These are phyloP conservation scores for Setaria viridis DNA, from an alignment of 202 grass and related monocot species.

Conservation along the genomic window DNA sequence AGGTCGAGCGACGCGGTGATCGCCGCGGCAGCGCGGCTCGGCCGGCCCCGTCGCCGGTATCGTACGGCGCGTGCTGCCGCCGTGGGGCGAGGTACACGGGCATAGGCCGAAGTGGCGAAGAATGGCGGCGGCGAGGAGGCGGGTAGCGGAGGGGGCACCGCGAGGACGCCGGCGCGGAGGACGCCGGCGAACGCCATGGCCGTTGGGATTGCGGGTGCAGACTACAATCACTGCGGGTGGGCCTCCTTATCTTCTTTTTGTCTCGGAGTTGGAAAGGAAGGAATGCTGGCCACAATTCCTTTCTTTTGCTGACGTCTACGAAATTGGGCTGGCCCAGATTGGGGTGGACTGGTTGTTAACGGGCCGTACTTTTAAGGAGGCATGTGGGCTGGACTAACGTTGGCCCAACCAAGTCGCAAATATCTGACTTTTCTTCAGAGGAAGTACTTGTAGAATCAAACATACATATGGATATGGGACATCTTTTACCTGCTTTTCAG, in stretches of 20 bases:
- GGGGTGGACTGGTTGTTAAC: no score
- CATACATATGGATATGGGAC: no score
- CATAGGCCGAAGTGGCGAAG: neutral
- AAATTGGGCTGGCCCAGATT: neutral
- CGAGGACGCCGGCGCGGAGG: slow-evolving; percentile 35
- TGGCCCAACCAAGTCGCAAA: neutral
- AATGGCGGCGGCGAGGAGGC: neutral
- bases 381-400: neutral
- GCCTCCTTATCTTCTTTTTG: slow-evolving; percentile 51
- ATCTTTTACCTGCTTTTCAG: neutral
- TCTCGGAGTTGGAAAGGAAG: no score
- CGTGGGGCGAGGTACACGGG: neutral
- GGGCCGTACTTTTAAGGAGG: neutral
- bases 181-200: slow-evolving; percentile 51
- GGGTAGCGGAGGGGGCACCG: neutral
- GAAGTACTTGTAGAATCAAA: no score
- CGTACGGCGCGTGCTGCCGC: neutral
- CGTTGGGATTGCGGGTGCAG: slow-evolving; percentile 2
- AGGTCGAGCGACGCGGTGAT: slow-evolving; percentile 76
- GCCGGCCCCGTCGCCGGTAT: slow-evolving; percentile 22
- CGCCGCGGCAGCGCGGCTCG: slow-evolving; percentile 9
- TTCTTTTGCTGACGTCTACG: neutral
- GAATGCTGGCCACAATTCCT: neutral
- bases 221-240: slow-evolving; percentile 39
- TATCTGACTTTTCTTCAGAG: neutral